Conservation (phyloP, 1,284 basidiomycete species). For the Malassezia yamatoensis region DNA sequence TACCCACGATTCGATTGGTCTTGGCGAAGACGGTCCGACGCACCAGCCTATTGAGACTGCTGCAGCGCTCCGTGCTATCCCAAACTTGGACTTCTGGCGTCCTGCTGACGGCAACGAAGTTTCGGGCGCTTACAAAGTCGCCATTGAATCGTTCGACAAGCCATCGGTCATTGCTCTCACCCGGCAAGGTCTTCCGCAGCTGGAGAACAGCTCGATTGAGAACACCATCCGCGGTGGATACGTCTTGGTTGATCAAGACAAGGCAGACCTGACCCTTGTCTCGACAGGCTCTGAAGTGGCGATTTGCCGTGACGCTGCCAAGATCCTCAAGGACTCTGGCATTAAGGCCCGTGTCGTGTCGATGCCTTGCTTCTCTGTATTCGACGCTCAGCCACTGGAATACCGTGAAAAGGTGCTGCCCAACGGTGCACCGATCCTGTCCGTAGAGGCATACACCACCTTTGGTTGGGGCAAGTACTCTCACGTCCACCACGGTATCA, state of each 20-base stretch:
- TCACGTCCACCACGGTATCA: slow-evolving; percentile 40
- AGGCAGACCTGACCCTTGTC: slow-evolving; percentile 72
- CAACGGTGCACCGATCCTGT: slow-evolving; percentile 76
- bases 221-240: slow-evolving; percentile 76
- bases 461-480: slow-evolving; percentile 46
- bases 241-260: slow-evolving; percentile 66
- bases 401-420: slow-evolving; percentile 76
- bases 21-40: slow-evolving; percentile 86
- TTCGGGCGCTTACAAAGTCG: slow-evolving; percentile 74
- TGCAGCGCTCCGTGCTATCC: slow-evolving; percentile 73
- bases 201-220: slow-evolving; percentile 77
- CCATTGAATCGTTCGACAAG: slow-evolving; percentile 62
- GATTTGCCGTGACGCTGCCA: slow-evolving; percentile 74
- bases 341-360: slow-evolving; percentile 74
- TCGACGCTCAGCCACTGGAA: slow-evolving; percentile 69
- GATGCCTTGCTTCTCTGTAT: slow-evolving; percentile 79
- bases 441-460: slow-evolving; percentile 65
- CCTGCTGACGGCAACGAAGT: slow-evolving; percentile 91
- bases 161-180: slow-evolving; percentile 75
- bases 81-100: slow-evolving; percentile 62
- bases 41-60: slow-evolving; percentile 88
- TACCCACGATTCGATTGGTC: slow-evolving; percentile 51
- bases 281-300: slow-evolving; percentile 77
- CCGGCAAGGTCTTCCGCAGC: slow-evolving; percentile 83
- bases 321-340: slow-evolving; percentile 57